A percentile compares a stretch with the other conserved stretches of the same genome.
Conservation (phyloP, 1,284 basidiomycete species). For the Trametes sp. region DNA sequence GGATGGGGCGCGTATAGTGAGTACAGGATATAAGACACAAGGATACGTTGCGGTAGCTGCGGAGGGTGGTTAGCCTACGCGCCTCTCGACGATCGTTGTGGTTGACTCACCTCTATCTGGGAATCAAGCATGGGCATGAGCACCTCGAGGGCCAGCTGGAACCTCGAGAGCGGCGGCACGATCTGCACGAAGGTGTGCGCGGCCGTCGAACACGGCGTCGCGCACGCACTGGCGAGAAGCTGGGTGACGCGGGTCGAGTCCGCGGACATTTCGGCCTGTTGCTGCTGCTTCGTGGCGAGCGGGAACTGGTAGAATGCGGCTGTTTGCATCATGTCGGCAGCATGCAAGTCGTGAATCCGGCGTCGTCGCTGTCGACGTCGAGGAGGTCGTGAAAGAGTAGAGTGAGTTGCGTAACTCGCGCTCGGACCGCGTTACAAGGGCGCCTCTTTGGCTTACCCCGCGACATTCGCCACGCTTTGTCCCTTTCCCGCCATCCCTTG, state of each 20-base stretch:
- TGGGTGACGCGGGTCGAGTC: conserved; percentile 60
- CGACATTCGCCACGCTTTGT: neutral
- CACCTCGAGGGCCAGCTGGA: conserved; percentile 80
- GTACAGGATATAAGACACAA: conserved; percentile 79
- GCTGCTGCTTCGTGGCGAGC: conserved; percentile 38
- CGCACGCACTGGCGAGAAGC: conserved; percentile 66
- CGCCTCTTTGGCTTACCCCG: neutral
- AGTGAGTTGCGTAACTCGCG: neutral
- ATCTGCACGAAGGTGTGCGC: conserved; percentile 75
- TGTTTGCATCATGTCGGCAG: conserved; percentile 35
- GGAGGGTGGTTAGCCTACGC: conserved; percentile 16
- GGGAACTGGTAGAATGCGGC: conserved; percentile 36
- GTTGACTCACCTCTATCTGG: conserved; percentile 40
- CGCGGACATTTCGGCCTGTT: conserved; percentile 26
- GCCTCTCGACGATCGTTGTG: neutral
- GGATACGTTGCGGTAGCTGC: conserved; percentile 73
- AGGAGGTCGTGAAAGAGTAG: conserved; percentile 7
- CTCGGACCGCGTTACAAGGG: neutral
- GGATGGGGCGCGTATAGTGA: conserved; percentile 79
- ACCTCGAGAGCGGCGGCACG: conserved; percentile 73
- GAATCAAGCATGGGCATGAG: conserved; percentile 72
- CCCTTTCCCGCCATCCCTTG: neutral
- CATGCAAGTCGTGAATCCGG: conserved; percentile 24
- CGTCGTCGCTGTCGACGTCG: conserved; percentile 22
- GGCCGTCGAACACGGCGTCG: conserved; percentile 75